phyloP scores from a whole-genome alignment of 192 early-diverging fungal species.

The Phycomyces blakesleeanus region DNA sequence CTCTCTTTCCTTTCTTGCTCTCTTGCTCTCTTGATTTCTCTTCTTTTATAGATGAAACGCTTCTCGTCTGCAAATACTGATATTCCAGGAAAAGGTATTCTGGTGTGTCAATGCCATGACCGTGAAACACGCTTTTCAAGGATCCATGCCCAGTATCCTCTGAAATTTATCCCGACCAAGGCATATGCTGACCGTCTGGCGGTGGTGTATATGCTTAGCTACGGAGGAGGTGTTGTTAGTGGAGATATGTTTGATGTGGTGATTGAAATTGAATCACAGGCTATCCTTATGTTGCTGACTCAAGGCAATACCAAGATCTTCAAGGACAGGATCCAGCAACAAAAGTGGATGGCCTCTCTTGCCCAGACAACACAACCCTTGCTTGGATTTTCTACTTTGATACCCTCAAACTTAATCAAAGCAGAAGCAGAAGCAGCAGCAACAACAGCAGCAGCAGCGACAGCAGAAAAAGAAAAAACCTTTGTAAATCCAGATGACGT shows the following conservation, averaged over 20 bases:
- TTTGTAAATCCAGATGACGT: neutral
- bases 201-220: conserved; percentile 68
- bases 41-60: too few species aligned
- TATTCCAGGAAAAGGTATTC: conserved; percentile 29
- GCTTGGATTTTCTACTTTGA: neutral
- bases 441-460: too few species aligned
- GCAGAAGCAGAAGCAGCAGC: conserved; percentile 19
- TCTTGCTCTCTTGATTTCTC: too few species aligned
- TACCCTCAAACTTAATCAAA: conserved; percentile 3
- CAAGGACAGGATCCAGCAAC: conserved; percentile 45
- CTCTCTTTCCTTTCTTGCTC: too few species aligned
- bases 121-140: conserved; percentile 24
- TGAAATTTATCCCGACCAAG: conserved; percentile 53
- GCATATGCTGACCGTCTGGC: conserved; percentile 34
- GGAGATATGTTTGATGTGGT: conserved; percentile 60
- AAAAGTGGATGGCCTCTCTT: conserved; percentile 18
- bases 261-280: conserved; percentile 44
- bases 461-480: too few species aligned
- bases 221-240: conserved; percentile 76
- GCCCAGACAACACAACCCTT: conserved; percentile 8
- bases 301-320: conserved; percentile 87
- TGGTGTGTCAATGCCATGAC: conserved; percentile 20
- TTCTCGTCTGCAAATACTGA: neutral
- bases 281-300: conserved; percentile 65
- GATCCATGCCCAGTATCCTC: conserved; percentile 47